Evolutionary conservation across 2,329 filamentous ascomycete genomes (phyloP), one percentile per base, ranked within the genome.

Genomic region (Pyrenochaeta sp.): DNA sequence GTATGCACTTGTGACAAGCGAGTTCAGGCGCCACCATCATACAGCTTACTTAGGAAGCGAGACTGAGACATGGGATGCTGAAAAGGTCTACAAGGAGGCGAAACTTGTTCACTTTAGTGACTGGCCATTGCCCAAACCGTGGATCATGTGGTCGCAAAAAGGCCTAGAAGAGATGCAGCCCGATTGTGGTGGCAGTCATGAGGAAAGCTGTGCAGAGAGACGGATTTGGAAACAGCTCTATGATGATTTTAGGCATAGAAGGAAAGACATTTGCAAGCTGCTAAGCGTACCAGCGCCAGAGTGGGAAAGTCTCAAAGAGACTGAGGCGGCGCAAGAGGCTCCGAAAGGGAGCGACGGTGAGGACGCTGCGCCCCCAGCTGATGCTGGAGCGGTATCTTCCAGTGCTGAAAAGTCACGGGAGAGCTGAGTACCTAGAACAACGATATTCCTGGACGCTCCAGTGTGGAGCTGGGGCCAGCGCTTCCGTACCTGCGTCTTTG

Each of bases 31-130:
- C 1, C 72, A 79, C 2, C 67, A 81, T n/a, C 82, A 85, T 54
- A 55, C 55, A 0, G 64, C 67, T 2, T 85, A 81, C 49, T 58
- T 84, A 3, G 79, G 81, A 1, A 80, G 80, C 53, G 58, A 71
- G 11, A 68, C 74, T 2, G 81, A 82, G 49, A 54, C 60, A 2
- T 89, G 85, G 84, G 80, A 88, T 57, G 76, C 85, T 0, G 71
- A 83, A 17, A 68, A 64, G 27, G 75, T 77, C 1, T 73, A 81
- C 38, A 76, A 76, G 10, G 83, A 87, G 56, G 82, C 84, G 6
- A 88, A 87, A 51, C 76, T 86, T 4, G 73, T 89, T 2, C 86
- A 89, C 64, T 89, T 89, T 63, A 86, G 82, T 9, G 87, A 90
- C 60, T 87, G 82, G 82, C 87, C 86, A 1, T 56, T 88, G 5